These are phyloP conservation scores for Globisporangium carolinianum DNA, from an alignment of 352 stramenopile genomes.

Conservation along the genomic window DNA sequence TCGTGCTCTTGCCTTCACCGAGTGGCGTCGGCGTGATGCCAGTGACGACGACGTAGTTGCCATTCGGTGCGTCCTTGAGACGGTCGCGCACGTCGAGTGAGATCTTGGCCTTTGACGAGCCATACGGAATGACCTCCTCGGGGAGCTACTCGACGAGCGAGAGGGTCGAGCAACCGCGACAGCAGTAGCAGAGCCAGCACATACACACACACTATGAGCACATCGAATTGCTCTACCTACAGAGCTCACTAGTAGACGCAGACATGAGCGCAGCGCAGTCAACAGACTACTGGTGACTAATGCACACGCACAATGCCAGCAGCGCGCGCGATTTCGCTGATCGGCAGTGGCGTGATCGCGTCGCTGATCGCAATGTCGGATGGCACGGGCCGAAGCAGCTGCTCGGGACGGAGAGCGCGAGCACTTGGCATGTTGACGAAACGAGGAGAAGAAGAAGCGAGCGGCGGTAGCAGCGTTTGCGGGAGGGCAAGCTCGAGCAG, in stretches of 20 bases:
- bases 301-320: constrained; percentile 57
- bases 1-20: constrained; percentile 98
- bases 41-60: constrained; percentile 97
- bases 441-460: no score
- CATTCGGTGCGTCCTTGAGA: constrained; percentile 81
- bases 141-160: constrained; percentile 30
- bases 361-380: constrained; percentile 82
- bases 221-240: no score
- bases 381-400: constrained; percentile 62
- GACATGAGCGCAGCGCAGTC: neutral
- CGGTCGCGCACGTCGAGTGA: constrained; percentile 86
- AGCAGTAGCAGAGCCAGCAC: neutral
- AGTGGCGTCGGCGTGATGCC: constrained; percentile 98
- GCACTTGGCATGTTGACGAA: constrained; percentile 12
- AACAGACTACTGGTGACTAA: neutral
- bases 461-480: no score
- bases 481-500: no score
- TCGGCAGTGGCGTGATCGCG: constrained; percentile 57
- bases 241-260: no score
- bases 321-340: constrained; percentile 50
- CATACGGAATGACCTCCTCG: constrained; percentile 87
- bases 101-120: constrained; percentile 90
- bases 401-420: constrained; percentile 42
- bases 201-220: neutral
- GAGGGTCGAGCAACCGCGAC: constrained; percentile 7